A percentile compares a stretch with the other conserved stretches of the same genome.
Conservation (phyloP, 2,329 filamentous ascomycete genomes). For the Cercospora sp. region DNA sequence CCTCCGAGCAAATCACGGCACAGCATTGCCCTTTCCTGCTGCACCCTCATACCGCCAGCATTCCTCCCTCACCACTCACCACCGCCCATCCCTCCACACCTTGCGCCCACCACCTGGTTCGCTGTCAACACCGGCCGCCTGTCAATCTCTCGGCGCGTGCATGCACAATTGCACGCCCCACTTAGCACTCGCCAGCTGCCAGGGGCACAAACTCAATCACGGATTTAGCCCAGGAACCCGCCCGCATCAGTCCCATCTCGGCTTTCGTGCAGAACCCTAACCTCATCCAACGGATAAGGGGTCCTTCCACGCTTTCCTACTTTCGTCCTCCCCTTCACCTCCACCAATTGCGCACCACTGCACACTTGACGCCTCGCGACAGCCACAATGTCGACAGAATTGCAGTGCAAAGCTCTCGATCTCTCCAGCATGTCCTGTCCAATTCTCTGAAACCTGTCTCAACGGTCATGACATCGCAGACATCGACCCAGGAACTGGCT, state of each 20-base stretch:
- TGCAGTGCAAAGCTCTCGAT: background rate
- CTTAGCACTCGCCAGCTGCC: background rate
- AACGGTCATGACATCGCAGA: background rate
- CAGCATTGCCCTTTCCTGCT: background rate
- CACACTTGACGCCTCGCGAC: background rate
- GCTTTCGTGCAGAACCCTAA: background rate
- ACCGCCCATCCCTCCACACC: background rate
- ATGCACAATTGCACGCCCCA: background rate
- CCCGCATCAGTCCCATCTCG: background rate
- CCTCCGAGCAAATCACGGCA: background rate
- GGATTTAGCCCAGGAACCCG: background rate
- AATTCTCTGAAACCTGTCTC: background rate
- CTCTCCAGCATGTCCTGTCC: background rate
- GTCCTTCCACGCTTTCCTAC: background rate
- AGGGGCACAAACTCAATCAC: background rate
- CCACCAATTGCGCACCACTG: background rate
- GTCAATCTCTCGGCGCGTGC: background rate
- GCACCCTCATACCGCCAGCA: background rate
- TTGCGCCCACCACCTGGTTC: background rate
- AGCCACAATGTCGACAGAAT: background rate
- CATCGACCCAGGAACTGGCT: background rate
- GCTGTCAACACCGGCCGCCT: background rate
- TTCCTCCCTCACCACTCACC: background rate
- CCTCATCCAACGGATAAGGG: background rate
- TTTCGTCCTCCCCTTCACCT: background rate